A percentile compares a stretch with the other conserved stretches of the same genome.
Evolutionary conservation across 148 eudicot species (phyloP).

Genomic region (Fagopyrum tataricum): DNA sequence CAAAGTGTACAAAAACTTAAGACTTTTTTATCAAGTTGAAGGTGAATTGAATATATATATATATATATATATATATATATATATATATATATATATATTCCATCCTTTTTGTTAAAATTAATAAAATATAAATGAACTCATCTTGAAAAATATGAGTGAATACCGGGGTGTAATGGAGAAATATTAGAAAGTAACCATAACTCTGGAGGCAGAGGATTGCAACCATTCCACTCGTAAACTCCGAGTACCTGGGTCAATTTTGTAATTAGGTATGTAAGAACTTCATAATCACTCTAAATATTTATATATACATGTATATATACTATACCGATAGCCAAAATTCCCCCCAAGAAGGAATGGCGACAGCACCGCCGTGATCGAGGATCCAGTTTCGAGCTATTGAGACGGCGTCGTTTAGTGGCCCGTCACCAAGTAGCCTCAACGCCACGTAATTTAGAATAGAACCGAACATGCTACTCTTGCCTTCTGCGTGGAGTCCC

Average conservation of each 20-base stretch:
- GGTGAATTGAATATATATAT: no score
- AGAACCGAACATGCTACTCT: conserved; percentile 50
- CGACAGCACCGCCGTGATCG: conserved; percentile 41
- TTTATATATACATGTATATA: background rate
- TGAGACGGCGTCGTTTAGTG: conserved; percentile 19
- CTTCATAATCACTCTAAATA: background rate
- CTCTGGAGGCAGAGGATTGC: conserved; percentile 66
- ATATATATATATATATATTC: no score
- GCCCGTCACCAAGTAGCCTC: conserved; percentile 49
- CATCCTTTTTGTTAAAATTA: no score
- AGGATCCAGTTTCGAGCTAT: conserved; percentile 46
- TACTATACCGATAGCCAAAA: conserved; percentile 46
- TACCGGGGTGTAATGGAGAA: conserved; percentile 54
- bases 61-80: no score
- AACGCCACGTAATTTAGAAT: conserved; percentile 36
- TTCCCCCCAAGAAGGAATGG: conserved; percentile 58
- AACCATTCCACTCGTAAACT: conserved; percentile 58
- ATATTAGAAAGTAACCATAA: conserved; percentile 51
- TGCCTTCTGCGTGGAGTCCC: conserved; percentile 58
- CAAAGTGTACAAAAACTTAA: no score
- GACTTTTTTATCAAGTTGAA: no score
- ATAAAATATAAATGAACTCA: no score
- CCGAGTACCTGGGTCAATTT: conserved; percentile 36
- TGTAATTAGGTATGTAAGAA: background rate
- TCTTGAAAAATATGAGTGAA: no score